Conservation (phyloP, 768 basidiomycete genomes). For the Amanita thiersii region DNA sequence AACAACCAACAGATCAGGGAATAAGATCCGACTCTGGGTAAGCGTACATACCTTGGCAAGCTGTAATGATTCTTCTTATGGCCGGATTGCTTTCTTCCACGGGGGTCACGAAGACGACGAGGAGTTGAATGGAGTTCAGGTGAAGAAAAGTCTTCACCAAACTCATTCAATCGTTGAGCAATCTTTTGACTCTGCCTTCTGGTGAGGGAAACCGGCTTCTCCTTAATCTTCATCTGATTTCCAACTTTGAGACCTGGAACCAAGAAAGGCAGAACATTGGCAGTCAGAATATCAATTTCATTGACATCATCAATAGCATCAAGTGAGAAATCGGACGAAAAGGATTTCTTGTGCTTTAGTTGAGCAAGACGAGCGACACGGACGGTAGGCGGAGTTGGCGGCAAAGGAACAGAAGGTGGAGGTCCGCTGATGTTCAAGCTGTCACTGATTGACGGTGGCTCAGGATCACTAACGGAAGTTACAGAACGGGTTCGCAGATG, state of each 20-base stretch:
- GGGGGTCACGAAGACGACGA: constrained; percentile 22
- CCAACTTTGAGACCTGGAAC: constrained; percentile 60
- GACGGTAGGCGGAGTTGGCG: constrained; percentile 68
- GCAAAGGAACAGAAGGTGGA: constrained; percentile 62
- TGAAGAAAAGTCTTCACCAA: constrained; percentile 44
- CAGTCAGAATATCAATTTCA: constrained; percentile 66
- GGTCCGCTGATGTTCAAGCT: constrained; percentile 34
- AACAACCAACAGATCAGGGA: neutral
- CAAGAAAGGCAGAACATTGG: constrained; percentile 58
- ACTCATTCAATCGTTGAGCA: constrained; percentile 29
- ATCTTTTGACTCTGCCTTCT: constrained; percentile 30
- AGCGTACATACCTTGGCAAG: constrained; percentile 54
- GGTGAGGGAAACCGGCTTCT: constrained; percentile 31
- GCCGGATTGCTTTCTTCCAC: constrained; percentile 35
- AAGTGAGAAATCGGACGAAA: constrained; percentile 59
- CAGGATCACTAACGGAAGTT: constrained; percentile 38
- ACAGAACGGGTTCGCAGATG: constrained; percentile 60
- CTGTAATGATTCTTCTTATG: constrained; percentile 62
- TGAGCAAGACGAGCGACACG: constrained; percentile 46
- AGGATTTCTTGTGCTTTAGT: constrained; percentile 53
- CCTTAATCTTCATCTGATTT: constrained; percentile 44
- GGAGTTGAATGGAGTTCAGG: constrained; percentile 59
- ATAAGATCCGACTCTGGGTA: constrained; percentile 45
- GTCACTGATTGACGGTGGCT: constrained; percentile 27
- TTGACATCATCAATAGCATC: constrained; percentile 47